A percentile compares a stretch with the other conserved stretches of the same genome.
These are phyloP conservation scores for Termitomyces sp. DNA, from an alignment of 768 basidiomycete species.

Conservation along the genomic window DNA sequence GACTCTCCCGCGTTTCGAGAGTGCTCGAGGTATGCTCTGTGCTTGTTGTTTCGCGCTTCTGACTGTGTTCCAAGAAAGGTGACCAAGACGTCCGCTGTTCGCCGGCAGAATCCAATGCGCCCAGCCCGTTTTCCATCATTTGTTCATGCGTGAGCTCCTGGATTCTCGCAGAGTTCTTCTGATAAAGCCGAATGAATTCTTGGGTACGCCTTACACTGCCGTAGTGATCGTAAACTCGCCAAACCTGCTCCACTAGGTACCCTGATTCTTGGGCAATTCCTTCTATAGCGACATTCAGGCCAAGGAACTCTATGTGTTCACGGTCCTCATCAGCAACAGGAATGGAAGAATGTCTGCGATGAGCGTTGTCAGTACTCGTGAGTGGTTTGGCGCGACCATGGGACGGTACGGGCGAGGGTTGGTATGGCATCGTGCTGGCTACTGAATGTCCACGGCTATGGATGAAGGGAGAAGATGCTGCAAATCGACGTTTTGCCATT, in stretches of 20 bases:
- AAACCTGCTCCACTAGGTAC: slow-evolving; percentile 34
- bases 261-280: slow-evolving; percentile 42
- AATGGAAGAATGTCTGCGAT: slow-evolving; percentile 6
- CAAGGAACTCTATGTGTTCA: slow-evolving; percentile 16
- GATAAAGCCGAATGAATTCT: slow-evolving; percentile 30
- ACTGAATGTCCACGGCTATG: not conserved
- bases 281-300: slow-evolving; percentile 21
- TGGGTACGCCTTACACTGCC: slow-evolving; percentile 33
- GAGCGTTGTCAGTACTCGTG: not conserved
- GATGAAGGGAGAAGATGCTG: slow-evolving; percentile 2
- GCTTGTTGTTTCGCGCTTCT: not conserved
- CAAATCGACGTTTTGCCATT: slow-evolving; percentile 7
- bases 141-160: slow-evolving; percentile 21
- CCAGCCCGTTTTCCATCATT: slow-evolving; percentile 12
- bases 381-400: not conserved
- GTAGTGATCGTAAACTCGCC: slow-evolving; percentile 27
- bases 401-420: not conserved
- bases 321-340: slow-evolving; percentile 15
- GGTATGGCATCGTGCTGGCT: not conserved
- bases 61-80: not conserved
- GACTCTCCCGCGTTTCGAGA: slow-evolving; percentile 2
- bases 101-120: not conserved
- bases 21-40: not conserved
- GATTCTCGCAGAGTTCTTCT: slow-evolving; percentile 15
- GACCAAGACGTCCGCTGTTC: not conserved